Base-by-base conservation (phyloP, 495 filamentous ascomycete species). In the Hyaloscypha bicolor region DNA sequence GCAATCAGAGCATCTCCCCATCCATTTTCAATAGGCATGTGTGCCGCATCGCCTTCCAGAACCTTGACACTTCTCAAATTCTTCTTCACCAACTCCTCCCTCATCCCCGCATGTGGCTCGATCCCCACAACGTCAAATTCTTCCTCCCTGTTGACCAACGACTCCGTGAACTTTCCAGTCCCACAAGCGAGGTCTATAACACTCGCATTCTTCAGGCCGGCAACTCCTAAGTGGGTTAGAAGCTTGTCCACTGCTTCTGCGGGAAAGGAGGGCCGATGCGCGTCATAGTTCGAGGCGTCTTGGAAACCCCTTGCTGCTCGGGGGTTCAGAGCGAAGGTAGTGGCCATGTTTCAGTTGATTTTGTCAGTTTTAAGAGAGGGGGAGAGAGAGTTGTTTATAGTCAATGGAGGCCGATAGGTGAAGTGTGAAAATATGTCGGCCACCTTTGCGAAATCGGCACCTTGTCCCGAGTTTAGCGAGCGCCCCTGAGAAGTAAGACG, bases 111-210 rank as follows among this genome's bases (percentile, higher is more conserved):
- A 71, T 88, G 87, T 9, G 88, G 89, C 71, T 90, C 88, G 30
- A 90, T 79, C 5, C 87, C 89, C 19, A 86, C 67, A 51, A 91
- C 81, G 30, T 81, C 72, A 73, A 79, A 90, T 2, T 69, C 65
- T 71, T 90, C 85, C 2, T 78, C 74, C 33, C 87, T 74, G 5
- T 56, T 72, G 1, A 82, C 82, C 8, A 91, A 77, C 22, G 83
- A 67, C 69, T 88, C 83, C 4, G 87, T 90, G 70, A 89, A 87
- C 69, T 90, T 90, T 11, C 89, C 89, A 0, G 87, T 90, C 0
- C 90, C 89, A 4, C 86, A 82, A 0, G 81, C 90, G 29, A 92
- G 75, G 68, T 91, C 88, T 48, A 90, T 75, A 33, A 91, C 75
- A 37, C 75, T 75, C 25, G 84, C 81, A 21, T 75, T 74, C 9